A percentile compares a stretch with the other conserved stretches of the same genome.
Conservation (phyloP, 768 basidiomycete species). For the Crassisporium funariophilum region DNA sequence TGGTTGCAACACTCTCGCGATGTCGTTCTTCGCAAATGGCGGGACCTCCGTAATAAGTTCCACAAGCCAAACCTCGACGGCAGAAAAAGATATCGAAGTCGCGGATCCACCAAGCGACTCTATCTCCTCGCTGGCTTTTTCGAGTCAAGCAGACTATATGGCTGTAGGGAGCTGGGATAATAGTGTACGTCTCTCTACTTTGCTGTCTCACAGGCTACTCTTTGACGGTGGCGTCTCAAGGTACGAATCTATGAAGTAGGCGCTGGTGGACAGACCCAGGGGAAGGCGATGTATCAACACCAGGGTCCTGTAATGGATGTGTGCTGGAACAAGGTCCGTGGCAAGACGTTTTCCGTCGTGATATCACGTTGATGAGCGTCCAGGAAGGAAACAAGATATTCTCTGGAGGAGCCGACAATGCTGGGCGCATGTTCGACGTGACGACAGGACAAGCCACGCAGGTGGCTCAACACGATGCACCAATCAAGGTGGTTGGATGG, state of each 20-base stretch:
- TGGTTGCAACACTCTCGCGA: constrained; percentile 22
- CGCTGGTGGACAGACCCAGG: constrained; percentile 75
- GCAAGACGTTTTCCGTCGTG: too few relatives aligned
- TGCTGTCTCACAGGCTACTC: too few relatives aligned
- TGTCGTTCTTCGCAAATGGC: constrained; percentile 46
- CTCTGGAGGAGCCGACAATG: constrained; percentile 94
- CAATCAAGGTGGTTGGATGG: constrained; percentile 82
- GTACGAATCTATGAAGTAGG: constrained; percentile 93
- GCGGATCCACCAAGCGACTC: constrained; percentile 82
- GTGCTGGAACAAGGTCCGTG: constrained; percentile 86
- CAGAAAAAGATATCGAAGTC: constrained; percentile 82
- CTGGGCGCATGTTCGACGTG: constrained; percentile 91
- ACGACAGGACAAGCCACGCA: constrained; percentile 79
- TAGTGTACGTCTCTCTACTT: constrained; percentile 56
- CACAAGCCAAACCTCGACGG: constrained; percentile 35
- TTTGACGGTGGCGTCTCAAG: too few relatives aligned
- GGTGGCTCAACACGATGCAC: constrained; percentile 90
- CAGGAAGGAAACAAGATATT: constrained; percentile 91
- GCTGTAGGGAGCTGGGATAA: constrained; percentile 96
- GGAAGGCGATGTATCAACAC: constrained; percentile 89
- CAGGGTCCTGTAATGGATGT: constrained; percentile 88
- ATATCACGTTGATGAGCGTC: background rate
- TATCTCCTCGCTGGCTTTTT: constrained; percentile 84
- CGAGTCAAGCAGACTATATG: constrained; percentile 82
- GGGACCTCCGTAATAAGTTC: constrained; percentile 28